Conservation (phyloP, 306 rosid genomes). For the Sphenostylis stenocarpa region DNA sequence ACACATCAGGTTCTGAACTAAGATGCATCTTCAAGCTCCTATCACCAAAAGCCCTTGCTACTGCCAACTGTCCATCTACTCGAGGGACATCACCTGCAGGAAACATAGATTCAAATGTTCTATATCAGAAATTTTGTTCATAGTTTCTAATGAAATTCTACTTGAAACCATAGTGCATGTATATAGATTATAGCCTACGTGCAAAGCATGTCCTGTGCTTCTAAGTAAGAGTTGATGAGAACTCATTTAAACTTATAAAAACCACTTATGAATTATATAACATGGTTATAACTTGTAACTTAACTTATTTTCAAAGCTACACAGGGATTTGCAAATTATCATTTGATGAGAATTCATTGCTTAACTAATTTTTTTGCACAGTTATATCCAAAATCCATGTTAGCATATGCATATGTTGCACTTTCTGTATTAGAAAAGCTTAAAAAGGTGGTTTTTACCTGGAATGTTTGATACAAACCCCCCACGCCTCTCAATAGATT, state of each 20-base stretch:
- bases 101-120: slow-evolving; percentile 19
- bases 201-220: not conserved
- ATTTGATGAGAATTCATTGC: not conserved
- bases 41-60: slow-evolving; percentile 74
- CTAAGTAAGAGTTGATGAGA: not conserved
- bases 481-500: slow-evolving; percentile 61
- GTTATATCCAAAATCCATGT: not conserved
- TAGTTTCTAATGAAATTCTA: not conserved
- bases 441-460: slow-evolving; percentile 34
- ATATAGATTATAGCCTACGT: not conserved
- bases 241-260: not conserved
- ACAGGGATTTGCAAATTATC: too few relatives aligned
- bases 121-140: not conserved
- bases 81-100: slow-evolving; percentile 67
- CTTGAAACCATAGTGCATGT: not conserved
- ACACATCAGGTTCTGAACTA: slow-evolving; percentile 60
- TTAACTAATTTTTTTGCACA: not conserved
- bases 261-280: too few relatives aligned
- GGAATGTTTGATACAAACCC: slow-evolving; percentile 76
- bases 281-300: too few relatives aligned
- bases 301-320: too few relatives aligned
- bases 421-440: not conserved
- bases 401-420: not conserved
- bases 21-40: slow-evolving; percentile 67
- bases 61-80: slow-evolving; percentile 67